Percentiles rank a stretch among this genome's conserved stretches.
phyloP scores from a whole-genome alignment of 164 flowering plant genomes.

The Sextonia rubra region DNA sequence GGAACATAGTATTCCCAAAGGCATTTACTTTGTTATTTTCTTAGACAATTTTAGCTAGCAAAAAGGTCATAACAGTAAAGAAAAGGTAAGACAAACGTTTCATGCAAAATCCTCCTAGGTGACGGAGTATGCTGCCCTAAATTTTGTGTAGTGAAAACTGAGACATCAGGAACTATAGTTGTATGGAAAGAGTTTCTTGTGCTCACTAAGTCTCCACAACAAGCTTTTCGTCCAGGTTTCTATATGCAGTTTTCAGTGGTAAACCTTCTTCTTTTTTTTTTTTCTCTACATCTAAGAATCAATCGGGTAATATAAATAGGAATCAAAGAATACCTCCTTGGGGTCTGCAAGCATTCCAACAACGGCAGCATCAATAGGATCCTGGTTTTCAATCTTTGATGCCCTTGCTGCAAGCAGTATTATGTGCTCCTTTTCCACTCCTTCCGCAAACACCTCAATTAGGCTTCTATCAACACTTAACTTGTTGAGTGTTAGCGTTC shows the following conservation, averaged over 20 bases:
- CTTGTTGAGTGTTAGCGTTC: slow-evolving; percentile 37
- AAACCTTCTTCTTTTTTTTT: too few relatives aligned
- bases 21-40: background rate
- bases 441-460: slow-evolving; percentile 33
- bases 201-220: too few relatives aligned
- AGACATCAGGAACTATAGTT: too few relatives aligned
- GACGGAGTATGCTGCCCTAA: too few relatives aligned
- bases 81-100: too few relatives aligned
- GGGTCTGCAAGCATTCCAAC: slow-evolving; percentile 43
- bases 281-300: background rate
- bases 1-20: background rate
- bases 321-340: slow-evolving; percentile 25
- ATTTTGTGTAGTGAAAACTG: too few relatives aligned
- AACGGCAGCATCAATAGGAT: slow-evolving; percentile 40
- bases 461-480: slow-evolving; percentile 31
- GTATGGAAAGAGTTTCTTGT: too few relatives aligned
- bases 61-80: too few relatives aligned
- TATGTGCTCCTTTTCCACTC: slow-evolving; percentile 33
- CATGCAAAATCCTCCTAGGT: too few relatives aligned
- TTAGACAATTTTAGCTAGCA: too few relatives aligned
- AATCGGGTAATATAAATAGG: background rate
- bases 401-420: slow-evolving; percentile 36
- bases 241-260: too few relatives aligned
- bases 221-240: too few relatives aligned
- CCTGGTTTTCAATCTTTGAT: slow-evolving; percentile 37